Conservation (phyloP, 1,139 yeast species). For the Hemisphaericaspora subhashii region DNA sequence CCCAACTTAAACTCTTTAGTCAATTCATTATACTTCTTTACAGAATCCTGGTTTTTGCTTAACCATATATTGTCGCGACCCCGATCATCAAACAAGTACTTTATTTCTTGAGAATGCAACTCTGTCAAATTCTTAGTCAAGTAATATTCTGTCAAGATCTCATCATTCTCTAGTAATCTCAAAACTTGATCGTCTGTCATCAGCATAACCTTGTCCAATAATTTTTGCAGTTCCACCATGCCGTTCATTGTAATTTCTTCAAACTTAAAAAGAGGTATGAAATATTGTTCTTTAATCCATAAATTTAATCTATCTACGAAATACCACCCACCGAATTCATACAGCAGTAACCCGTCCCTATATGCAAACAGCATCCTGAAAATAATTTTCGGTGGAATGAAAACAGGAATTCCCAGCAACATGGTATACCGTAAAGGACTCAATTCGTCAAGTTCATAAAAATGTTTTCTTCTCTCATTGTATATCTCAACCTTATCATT, state of each 20-base stretch:
- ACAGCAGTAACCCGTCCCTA: neutral
- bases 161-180: slow-evolving; percentile 31
- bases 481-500: slow-evolving; percentile 23
- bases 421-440: slow-evolving; percentile 22
- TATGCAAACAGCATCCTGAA: neutral
- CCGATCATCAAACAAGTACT: slow-evolving; percentile 12
- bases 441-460: slow-evolving; percentile 20
- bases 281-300: neutral
- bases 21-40: slow-evolving; percentile 18
- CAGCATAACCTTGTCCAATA: neutral
- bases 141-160: slow-evolving; percentile 29
- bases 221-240: neutral
- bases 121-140: slow-evolving; percentile 29
- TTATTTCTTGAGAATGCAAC: slow-evolving; percentile 32
- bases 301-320: neutral
- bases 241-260: neutral
- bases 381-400: neutral
- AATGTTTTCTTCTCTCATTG: slow-evolving; percentile 34
- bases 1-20: slow-evolving; percentile 23
- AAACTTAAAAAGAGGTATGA: neutral
- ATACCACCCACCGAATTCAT: neutral
- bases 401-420: neutral
- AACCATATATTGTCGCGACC: slow-evolving; percentile 13
- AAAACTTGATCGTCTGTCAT: slow-evolving; percentile 23
- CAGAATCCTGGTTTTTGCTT: slow-evolving; percentile 15